A percentile compares a stretch with the other conserved stretches of the same genome.
Conservation (phyloP, 306 rosid species). For the Crotalaria pallida region DNA sequence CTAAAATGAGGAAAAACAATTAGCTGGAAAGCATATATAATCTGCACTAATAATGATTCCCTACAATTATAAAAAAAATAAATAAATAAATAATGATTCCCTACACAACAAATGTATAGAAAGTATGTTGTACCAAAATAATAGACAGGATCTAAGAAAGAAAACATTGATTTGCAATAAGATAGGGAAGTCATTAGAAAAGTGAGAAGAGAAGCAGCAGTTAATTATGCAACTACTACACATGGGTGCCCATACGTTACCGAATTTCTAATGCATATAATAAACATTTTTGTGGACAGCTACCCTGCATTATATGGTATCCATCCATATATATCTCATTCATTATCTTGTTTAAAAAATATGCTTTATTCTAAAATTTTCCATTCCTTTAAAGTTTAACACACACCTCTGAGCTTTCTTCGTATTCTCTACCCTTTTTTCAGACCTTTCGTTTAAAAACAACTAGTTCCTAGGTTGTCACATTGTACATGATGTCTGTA, state of each 20-base stretch:
- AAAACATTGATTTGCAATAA: background rate
- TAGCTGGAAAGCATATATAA: background rate
- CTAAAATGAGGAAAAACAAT: background rate
- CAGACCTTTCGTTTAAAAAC: too few relatives aligned
- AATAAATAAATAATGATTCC: background rate
- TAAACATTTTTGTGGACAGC: background rate
- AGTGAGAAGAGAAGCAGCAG: background rate
- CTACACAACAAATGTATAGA: background rate
- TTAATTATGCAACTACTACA: background rate
- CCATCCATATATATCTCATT: background rate
- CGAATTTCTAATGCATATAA: background rate
- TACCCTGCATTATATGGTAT: background rate
- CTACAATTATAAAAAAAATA: too few relatives aligned
- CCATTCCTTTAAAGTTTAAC: background rate
- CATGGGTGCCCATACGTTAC: background rate
- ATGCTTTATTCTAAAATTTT: background rate
- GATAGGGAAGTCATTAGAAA: background rate
- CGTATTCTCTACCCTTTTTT: background rate
- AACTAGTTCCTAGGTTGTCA: too few relatives aligned
- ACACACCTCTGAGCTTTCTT: too few relatives aligned
- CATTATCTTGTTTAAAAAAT: background rate
- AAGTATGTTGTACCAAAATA: background rate
- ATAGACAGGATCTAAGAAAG: background rate
- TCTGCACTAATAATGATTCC: background rate
- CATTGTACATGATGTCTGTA: too few relatives aligned